Base-by-base conservation (phyloP, 805 yeast genomes). In the Kockiozyma suomiensis region DNA sequence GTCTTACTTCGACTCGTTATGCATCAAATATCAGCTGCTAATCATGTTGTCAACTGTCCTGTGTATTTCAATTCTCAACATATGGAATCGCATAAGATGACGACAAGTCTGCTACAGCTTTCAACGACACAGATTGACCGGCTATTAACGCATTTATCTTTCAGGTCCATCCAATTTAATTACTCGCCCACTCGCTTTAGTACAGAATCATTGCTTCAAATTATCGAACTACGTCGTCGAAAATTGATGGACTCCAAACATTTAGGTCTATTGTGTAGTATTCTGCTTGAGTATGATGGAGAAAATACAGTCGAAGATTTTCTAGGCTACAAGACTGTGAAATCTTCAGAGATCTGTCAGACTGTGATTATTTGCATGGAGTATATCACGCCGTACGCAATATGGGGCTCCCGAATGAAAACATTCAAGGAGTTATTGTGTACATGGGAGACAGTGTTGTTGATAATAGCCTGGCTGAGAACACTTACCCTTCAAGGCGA, bases 391-490 rank as follows among this genome's bases (percentile, higher is more conserved):
- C 56, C 56, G 50, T 52, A 52, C 19, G 19, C 46, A 4, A 17
- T 21, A 17, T 8, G 19, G 30, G 40, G 40, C 15, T 13, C 42
- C 28, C 37, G 35, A 13, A n/a, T 52, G 6, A 33, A 37, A 15
- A 42, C 50, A 6, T 30, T 52, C 19, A 45, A 43, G 17, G 56
- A 42, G 21, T 21, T 52, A 23, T 10, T 52, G 50, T 52, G 56
- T 28, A 42, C 56, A 15, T 42, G 56, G 50, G 56, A 52, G 30
- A 42, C 56, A 3, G 50, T 52, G 35, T 35, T 52, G 21, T 43
- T 45, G 21, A 13, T 52, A 5, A 52, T 52, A 12, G 8, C 42
- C 23, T 52, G 56, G 56, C 17, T 52, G 1, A 35, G 47, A 21
- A 52, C 56, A 26, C 42, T 52, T 21, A 21, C 33, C 10, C 6